Evolutionary conservation across 306 rosid species (phyloP), one percentile per base, ranked within the genome.

Genomic region (Benincasa hispida): DNA sequence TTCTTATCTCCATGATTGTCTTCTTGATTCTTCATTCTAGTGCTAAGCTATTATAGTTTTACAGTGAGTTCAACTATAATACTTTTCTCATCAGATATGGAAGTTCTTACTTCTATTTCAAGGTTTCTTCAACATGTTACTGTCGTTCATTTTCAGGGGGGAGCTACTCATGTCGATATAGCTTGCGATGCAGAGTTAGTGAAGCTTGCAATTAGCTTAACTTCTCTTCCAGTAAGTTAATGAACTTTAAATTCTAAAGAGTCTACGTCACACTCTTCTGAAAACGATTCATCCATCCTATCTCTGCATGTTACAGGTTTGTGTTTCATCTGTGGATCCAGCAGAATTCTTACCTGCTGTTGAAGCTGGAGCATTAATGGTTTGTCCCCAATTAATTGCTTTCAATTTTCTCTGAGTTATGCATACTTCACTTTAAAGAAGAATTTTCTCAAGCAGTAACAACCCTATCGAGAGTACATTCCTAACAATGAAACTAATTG

Each of bases 161-260:
- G 96, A 85, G 96, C 98, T 72, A 93, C 97, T 83, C 98, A 91
- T 51, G 97, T 93, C 79, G 98, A 93, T 83, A 93, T 91, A 86
- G 97, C 98, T 58, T 91, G 97, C 79, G 97, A 93, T 75, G 92
- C 97, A 0, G 96, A 88, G 83, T 82, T 93, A 86, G 98, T 93
- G 86, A 90, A 87, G 83, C 91, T 93, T 76, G 97, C 96, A 32
- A 80, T 86, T 60, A 84, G 87, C 77, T 86, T 93, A 87, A 93
- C 97, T 84, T 85, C 92, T 85, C 86, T 88, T 87, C 97, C 96
- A 81, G 97, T 89, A 89, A 60, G 58, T 69, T 69, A 30, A 41
- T 41, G 4, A 34, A 19, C 72, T 65, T 19, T 65, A 2, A 65
- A 39, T 13, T 67, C 10, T 21, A 15, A 18, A 42, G 5, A n/a